Evolutionary conservation across 2,329 filamentous ascomycete species (phyloP).

Genomic region (Bertia moriformis): DNA sequence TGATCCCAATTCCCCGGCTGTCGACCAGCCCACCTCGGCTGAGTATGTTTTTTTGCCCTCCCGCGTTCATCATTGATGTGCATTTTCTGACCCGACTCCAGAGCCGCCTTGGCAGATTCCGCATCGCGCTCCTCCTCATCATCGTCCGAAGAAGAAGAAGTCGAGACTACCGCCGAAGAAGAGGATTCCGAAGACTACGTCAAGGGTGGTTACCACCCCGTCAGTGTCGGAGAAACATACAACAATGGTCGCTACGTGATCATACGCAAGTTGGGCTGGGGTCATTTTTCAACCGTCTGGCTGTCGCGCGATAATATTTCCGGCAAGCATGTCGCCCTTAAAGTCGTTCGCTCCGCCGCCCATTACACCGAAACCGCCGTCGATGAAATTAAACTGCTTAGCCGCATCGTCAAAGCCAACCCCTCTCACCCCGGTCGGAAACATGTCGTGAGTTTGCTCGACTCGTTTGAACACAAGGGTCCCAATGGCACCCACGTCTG

Average conservation of each 20-base stretch:
- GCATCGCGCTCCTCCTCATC: constrained; percentile 59
- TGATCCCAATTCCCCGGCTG: constrained; percentile 18
- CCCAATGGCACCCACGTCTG: constrained; percentile 10
- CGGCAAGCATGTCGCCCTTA: constrained; percentile 88
- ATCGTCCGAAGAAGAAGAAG: constrained; percentile 66
- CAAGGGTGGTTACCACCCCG: constrained; percentile 96
- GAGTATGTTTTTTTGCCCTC: not conserved
- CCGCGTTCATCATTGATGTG: not conserved
- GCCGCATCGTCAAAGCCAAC: constrained; percentile 91
- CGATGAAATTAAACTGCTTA: constrained; percentile 96
- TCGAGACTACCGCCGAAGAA: constrained; percentile 90
- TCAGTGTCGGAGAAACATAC: constrained; percentile 87
- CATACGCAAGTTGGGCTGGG: constrained; percentile 92
- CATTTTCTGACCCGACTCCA: no score
- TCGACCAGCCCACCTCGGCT: not conserved
- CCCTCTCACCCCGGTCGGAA: constrained; percentile 59
- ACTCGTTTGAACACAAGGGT: constrained; percentile 8
- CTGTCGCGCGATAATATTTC: constrained; percentile 69
- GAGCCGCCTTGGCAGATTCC: not conserved
- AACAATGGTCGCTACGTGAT: constrained; percentile 95
- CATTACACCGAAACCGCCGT: constrained; percentile 98
- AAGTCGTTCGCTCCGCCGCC: constrained; percentile 91
- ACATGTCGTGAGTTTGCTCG: constrained; percentile 1
- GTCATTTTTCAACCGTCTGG: constrained; percentile 97
- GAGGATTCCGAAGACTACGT: constrained; percentile 99